phyloP scores from a whole-genome alignment of 2,329 filamentous ascomycete genomes.

The Fusarium beomiforme region DNA sequence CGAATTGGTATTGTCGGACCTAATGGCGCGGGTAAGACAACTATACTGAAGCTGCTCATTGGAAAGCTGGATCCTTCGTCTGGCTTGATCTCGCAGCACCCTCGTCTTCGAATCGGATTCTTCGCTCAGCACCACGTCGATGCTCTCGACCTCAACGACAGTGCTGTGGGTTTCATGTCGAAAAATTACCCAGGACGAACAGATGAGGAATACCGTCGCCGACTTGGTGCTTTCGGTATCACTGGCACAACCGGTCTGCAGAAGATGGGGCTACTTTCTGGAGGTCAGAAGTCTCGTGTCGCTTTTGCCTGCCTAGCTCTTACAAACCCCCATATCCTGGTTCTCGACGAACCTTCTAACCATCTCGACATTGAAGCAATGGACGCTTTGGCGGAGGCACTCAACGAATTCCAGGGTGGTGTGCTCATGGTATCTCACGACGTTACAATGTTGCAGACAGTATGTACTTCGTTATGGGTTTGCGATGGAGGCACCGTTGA shows the following conservation, averaged over 20 bases:
- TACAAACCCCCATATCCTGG: constrained; percentile 94
- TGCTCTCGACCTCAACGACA: constrained; percentile 87
- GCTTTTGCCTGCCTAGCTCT: constrained; percentile 97
- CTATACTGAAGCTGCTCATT: constrained; percentile 96
- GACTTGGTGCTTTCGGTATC: constrained; percentile 88
- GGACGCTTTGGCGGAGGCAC: constrained; percentile 89
- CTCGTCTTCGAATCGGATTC: constrained; percentile 90
- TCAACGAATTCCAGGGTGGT: constrained; percentile 89
- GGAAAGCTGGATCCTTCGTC: constrained; percentile 80
- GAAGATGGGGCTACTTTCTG: constrained; percentile 92
- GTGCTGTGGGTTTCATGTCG: constrained; percentile 95
- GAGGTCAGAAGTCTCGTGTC: constrained; percentile 98
- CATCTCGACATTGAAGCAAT: constrained; percentile 99
- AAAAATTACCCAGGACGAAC: constrained; percentile 89
- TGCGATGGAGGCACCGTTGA: constrained; percentile 94
- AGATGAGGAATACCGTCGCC: constrained; percentile 96
- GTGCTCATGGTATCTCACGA: constrained; percentile 99
- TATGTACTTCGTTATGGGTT: constrained; percentile 95
- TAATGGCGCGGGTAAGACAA: constrained; percentile 98
- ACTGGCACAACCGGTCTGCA: constrained; percentile 97
- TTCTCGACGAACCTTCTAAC: constrained; percentile 98
- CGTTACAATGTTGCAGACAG: constrained; percentile 97
- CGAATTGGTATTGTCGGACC: constrained; percentile 99
- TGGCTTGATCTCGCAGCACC: constrained; percentile 88
- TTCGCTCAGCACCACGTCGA: constrained; percentile 99